phyloP scores from a whole-genome alignment of 2,329 filamentous ascomycete genomes.

The Monilinia aucupariae region DNA sequence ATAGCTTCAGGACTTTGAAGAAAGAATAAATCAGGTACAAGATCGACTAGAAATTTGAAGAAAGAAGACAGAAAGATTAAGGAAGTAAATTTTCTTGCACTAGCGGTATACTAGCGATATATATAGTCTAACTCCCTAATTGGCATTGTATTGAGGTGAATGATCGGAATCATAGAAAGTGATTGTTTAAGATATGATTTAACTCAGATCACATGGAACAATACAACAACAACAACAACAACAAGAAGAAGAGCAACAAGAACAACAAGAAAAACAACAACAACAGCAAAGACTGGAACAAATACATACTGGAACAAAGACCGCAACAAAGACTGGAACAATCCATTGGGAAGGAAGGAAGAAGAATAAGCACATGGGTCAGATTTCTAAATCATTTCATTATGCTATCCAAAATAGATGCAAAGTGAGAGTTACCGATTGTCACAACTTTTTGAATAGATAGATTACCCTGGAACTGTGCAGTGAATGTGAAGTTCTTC shows the following conservation, averaged over 20 bases:
- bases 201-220: neutral
- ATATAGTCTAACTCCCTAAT: neutral
- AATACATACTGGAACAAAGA: too few relatives aligned
- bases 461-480: neutral
- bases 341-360: neutral
- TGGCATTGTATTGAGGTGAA: neutral
- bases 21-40: neutral
- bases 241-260: too few relatives aligned
- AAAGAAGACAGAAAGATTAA: neutral
- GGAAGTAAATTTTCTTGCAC: too few relatives aligned
- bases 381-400: neutral
- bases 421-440: neutral
- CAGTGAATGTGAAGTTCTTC: neutral
- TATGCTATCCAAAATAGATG: neutral
- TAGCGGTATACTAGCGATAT: too few relatives aligned
- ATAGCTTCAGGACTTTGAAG: neutral
- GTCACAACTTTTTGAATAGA: neutral
- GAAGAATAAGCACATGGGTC: neutral
- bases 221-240: too few relatives aligned
- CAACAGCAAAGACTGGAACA: too few relatives aligned
- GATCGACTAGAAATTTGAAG: neutral
- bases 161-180: neutral
- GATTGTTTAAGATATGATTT: neutral
- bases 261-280: too few relatives aligned
- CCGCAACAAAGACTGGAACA: neutral